Conservation (phyloP, 306 rosid species). For the Phaseolus lunatus region DNA sequence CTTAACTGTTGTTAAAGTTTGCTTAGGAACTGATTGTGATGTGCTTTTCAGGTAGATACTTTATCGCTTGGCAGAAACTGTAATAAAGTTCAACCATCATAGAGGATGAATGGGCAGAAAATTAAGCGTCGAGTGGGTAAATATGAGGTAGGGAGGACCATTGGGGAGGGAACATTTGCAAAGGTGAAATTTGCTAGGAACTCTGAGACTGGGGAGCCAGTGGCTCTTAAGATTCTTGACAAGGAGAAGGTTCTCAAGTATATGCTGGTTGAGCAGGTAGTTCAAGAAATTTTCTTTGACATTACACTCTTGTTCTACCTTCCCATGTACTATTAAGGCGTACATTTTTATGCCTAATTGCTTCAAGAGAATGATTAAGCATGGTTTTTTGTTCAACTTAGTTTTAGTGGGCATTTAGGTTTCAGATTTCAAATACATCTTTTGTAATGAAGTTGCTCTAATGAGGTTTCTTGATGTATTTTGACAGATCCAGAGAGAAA, state of each 20-base stretch:
- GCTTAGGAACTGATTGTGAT: constrained; percentile 26
- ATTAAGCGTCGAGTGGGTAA: constrained; percentile 78
- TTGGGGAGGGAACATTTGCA: constrained; percentile 91
- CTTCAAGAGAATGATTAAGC: neutral
- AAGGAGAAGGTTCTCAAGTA: constrained; percentile 91
- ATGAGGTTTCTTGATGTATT: neutral
- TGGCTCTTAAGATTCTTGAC: constrained; percentile 85
- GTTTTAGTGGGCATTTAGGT: neutral
- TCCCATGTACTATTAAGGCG: neutral
- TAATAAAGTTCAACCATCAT: constrained; percentile 34
- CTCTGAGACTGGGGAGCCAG: constrained; percentile 70
- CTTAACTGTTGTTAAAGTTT: neutral
- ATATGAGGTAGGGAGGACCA: constrained; percentile 85
- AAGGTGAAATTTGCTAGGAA: constrained; percentile 83
- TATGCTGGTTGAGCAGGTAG: constrained; percentile 89
- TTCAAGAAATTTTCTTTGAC: neutral
- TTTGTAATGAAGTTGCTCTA: constrained; percentile 10
- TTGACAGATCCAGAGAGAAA: constrained; percentile 73
- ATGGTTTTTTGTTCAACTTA: neutral
- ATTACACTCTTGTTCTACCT: neutral
- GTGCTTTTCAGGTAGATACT: constrained; percentile 41
- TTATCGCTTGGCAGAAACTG: constrained; percentile 6
- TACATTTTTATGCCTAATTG: neutral
- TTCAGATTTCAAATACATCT: neutral
- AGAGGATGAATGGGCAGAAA: constrained; percentile 70